A percentile compares a stretch with the other conserved stretches of the same genome.
phyloP scores from a whole-genome alignment of 148 eudicot genomes.

The Amaranthus palmeri region DNA sequence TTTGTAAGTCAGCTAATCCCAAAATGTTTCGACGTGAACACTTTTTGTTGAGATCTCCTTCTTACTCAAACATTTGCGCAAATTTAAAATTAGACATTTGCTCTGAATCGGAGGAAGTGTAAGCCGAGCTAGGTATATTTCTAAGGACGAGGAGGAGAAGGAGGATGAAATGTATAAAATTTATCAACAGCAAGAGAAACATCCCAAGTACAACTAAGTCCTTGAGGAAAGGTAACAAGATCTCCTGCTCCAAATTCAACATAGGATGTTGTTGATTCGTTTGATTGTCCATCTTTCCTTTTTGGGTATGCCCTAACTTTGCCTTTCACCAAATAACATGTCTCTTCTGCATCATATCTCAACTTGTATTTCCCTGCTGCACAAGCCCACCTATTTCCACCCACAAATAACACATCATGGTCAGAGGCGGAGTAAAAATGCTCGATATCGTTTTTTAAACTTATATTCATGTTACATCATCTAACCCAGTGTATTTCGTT shows the following conservation, averaged over 20 bases:
- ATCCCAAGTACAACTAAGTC: constrained; percentile 85
- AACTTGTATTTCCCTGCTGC: constrained; percentile 63
- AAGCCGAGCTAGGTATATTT: too few relatives aligned
- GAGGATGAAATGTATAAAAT: constrained; percentile 67
- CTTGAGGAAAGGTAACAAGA: constrained; percentile 65
- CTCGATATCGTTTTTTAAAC: too few relatives aligned
- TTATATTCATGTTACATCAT: too few relatives aligned
- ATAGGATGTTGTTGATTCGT: constrained; percentile 8
- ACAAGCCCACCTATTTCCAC: constrained; percentile 38
- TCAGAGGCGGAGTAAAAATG: too few relatives aligned
- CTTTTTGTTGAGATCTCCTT: too few relatives aligned
- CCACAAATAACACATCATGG: not conserved
- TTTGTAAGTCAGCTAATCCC: too few relatives aligned
- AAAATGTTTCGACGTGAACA: too few relatives aligned
- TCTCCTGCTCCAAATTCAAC: constrained; percentile 78
- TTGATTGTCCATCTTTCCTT: too few relatives aligned
- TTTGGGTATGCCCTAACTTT: constrained; percentile 58
- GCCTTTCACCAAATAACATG: constrained; percentile 65
- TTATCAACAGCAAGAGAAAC: constrained; percentile 66
- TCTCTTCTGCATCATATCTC: constrained; percentile 67
- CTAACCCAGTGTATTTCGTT: too few relatives aligned
- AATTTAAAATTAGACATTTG: too few relatives aligned
- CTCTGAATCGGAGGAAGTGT: too few relatives aligned
- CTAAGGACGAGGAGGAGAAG: constrained; percentile 6
- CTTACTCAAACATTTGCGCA: too few relatives aligned